These are phyloP conservation scores for Syncephalis fuscata DNA, from an alignment of 371 early-diverging fungal species.

Conservation along the genomic window DNA sequence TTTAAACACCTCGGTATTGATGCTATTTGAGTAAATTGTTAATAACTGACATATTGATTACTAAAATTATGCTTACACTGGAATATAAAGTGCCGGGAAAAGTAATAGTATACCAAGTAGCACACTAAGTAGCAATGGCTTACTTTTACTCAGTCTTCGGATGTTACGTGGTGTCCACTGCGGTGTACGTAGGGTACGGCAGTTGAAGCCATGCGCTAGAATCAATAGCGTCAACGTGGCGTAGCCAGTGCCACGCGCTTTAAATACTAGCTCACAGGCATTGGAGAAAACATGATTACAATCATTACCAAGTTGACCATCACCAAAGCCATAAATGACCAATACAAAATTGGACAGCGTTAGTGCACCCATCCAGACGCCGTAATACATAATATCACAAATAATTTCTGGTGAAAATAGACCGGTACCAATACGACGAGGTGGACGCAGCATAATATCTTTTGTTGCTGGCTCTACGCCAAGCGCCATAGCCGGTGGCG, in stretches of 20 bases:
- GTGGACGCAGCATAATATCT: conserved; percentile 66
- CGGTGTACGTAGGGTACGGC: conserved; percentile 42
- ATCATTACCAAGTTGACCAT: conserved; percentile 33
- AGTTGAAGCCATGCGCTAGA: conserved; percentile 53
- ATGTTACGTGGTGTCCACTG: conserved; percentile 27
- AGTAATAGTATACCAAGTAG: conserved; percentile 29
- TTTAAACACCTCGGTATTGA: conserved; percentile 49
- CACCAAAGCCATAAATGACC: conserved; percentile 37
- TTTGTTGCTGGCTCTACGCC: conserved; percentile 71
- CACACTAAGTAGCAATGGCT: conserved; percentile 30
- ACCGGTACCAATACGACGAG: conserved; percentile 46
- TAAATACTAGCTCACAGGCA: conserved; percentile 45
- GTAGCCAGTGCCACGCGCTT: conserved; percentile 56
- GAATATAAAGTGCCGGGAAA: conserved; percentile 47
- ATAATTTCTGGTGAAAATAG: conserved; percentile 46
- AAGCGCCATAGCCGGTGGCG: conserved; percentile 72
- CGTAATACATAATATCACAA: conserved; percentile 56
- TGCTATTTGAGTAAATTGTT: conserved; percentile 17
- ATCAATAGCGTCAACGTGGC: conserved; percentile 41
- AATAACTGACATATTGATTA: conserved; percentile 26
- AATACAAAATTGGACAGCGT: conserved; percentile 47
- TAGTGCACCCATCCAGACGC: conserved; percentile 43
- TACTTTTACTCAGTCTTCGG: conserved; percentile 28
- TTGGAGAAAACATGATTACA: conserved; percentile 41
- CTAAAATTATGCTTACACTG: conserved; percentile 33